Percentiles rank a stretch among this genome's conserved stretches.
phyloP scores from a whole-genome alignment of 2,329 filamentous ascomycete genomes.

The Biscogniauxia sp. region DNA sequence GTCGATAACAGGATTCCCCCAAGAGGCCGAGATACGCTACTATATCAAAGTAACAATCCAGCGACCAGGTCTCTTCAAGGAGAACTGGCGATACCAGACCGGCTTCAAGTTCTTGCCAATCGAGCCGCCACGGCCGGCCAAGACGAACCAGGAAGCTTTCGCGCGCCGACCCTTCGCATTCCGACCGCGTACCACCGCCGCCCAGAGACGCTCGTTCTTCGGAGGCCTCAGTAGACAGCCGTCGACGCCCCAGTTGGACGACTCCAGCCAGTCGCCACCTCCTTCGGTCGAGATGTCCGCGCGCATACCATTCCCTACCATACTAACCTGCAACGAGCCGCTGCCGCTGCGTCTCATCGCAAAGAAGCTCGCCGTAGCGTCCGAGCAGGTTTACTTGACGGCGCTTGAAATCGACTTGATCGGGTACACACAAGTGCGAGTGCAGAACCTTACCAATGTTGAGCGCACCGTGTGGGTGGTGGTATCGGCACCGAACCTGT shows the following conservation, averaged over 20 bases:
- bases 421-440: conserved; percentile 74
- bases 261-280: conserved; percentile 49
- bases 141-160: conserved; percentile 74
- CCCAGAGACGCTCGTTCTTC: conserved; percentile 57
- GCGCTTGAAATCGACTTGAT: conserved; percentile 80
- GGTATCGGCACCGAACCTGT: conserved; percentile 67
- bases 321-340: conserved; percentile 85
- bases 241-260: conserved; percentile 20
- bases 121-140: conserved; percentile 73
- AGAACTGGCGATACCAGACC: conserved; percentile 71
- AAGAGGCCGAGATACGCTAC: conserved; percentile 86
- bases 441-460: conserved; percentile 68
- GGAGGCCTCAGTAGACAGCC: conserved; percentile 26
- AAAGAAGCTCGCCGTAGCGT: conserved; percentile 68
- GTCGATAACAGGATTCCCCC: conserved; percentile 81
- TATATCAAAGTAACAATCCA: conserved; percentile 95
- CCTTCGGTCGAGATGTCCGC: conserved; percentile 70
- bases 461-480: conserved; percentile 77
- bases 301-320: conserved; percentile 79
- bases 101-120: conserved; percentile 89
- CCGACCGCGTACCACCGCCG: conserved; percentile 37
- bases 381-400: conserved; percentile 70
- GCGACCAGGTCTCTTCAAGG: conserved; percentile 82
- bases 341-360: conserved; percentile 77
- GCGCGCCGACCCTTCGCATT: conserved; percentile 70